Conservation (phyloP, 208 protist genomes). For the Borovskyia barvae region DNA sequence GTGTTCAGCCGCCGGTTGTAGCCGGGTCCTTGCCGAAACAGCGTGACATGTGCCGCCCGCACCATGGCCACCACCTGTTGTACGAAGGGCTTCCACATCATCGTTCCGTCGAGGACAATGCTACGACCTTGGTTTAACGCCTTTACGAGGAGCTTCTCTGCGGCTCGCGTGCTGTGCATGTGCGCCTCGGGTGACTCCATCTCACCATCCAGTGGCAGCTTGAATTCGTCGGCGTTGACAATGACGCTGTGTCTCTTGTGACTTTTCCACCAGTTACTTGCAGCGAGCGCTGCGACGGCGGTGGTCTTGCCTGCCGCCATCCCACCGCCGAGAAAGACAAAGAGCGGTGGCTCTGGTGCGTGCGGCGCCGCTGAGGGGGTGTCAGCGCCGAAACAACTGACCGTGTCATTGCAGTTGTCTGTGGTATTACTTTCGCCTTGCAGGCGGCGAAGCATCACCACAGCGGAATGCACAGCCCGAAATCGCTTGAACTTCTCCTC, state of each 20-base stretch:
- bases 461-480: constrained; percentile 50
- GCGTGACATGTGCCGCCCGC: constrained; percentile 61
- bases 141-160: constrained; percentile 77
- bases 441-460: constrained; percentile 61
- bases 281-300: constrained; percentile 62
- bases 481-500: constrained; percentile 58
- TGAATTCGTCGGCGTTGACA: constrained; percentile 87
- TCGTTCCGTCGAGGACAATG: constrained; percentile 87
- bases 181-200: constrained; percentile 30
- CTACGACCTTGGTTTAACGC: constrained; percentile 79
- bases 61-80: constrained; percentile 79
- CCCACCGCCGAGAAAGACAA: constrained; percentile 87
- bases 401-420: neutral
- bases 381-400: neutral
- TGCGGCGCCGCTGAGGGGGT: neutral
- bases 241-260: constrained; percentile 75
- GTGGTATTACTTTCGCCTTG: constrained; percentile 18
- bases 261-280: constrained; percentile 70
- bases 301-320: constrained; percentile 91
- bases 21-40: constrained; percentile 71
- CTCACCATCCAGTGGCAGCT: constrained; percentile 39
- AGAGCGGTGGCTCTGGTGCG: constrained; percentile 48
- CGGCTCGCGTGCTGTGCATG: constrained; percentile 65
- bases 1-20: constrained; percentile 36
- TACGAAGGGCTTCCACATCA: constrained; percentile 90